Conservation (phyloP, 805 yeast species). For the Starmerella bombicola region DNA sequence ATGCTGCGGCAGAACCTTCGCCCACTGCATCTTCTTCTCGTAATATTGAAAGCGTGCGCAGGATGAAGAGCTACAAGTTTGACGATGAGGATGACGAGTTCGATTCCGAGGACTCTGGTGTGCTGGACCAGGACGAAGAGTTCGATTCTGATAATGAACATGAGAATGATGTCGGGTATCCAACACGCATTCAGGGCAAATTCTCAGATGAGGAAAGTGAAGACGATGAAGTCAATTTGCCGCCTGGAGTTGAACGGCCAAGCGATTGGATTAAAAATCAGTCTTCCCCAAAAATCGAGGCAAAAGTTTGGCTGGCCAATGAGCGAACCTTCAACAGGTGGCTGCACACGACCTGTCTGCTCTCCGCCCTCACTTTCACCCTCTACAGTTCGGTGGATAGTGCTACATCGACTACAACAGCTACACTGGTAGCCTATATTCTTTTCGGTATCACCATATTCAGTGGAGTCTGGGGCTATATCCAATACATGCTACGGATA, state of each 20-base stretch:
- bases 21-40: conserved; percentile 1
- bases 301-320: conserved; percentile 96
- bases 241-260: conserved; percentile 83
- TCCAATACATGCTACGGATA: conserved; percentile 57
- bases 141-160: conserved; percentile 9
- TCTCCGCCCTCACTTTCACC: conserved; percentile 74
- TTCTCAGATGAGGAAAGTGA: conserved; percentile 50
- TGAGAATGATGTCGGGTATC: conserved; percentile 19
- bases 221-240: conserved; percentile 73
- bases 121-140: conserved; percentile 15
- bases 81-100: conserved; percentile 47
- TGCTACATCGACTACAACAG: conserved; percentile 45
- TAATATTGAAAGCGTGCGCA: background rate
- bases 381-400: conserved; percentile 61
- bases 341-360: conserved; percentile 77
- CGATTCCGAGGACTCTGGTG: conserved; percentile 25
- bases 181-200: conserved; percentile 24
- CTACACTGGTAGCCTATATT: conserved; percentile 59
- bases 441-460: conserved; percentile 74
- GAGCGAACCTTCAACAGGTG: conserved; percentile 95
- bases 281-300: conserved; percentile 88
- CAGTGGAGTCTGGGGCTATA: conserved; percentile 82
- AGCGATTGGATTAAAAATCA: conserved; percentile 66
- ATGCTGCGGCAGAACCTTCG: background rate
- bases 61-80: conserved; percentile 10